Percentiles rank a stretch among this genome's conserved stretches.
These are phyloP conservation scores for Fragaria ananassa DNA, from an alignment of 306 rosid genomes.

Conservation along the genomic window DNA sequence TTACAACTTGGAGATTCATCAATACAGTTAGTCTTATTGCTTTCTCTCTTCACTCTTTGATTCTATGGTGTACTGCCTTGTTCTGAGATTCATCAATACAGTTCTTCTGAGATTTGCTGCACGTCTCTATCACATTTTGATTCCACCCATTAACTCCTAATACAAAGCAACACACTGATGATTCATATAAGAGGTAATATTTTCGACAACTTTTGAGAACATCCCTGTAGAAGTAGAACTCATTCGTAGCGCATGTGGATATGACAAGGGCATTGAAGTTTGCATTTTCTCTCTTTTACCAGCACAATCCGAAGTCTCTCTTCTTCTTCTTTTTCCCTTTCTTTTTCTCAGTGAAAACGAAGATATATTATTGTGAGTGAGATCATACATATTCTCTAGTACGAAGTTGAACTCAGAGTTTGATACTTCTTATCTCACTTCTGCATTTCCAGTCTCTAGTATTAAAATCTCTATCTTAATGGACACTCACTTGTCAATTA, in stretches of 20 bases:
- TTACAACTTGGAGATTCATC: neutral
- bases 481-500: neutral
- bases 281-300: neutral
- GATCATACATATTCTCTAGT: neutral
- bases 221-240: too few species aligned
- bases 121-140: neutral
- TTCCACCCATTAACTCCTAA: neutral
- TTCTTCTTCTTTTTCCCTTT: too few species aligned
- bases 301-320: neutral
- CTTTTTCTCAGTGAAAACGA: neutral
- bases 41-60: neutral
- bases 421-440: neutral
- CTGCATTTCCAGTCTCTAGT: neutral
- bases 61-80: neutral
- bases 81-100: too few species aligned
- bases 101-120: neutral
- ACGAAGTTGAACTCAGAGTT: neutral
- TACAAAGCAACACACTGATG: neutral
- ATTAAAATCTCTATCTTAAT: too few species aligned
- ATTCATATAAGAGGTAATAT: neutral
- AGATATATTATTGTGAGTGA: neutral
- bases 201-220: too few species aligned
- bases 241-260: too few species aligned
- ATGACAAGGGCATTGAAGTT: too few species aligned
- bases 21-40: neutral